Evolutionary conservation across 352 stramenopile species (phyloP), one percentile per base, ranked within the genome.

Genomic region (Phytophthora cryptogea): DNA sequence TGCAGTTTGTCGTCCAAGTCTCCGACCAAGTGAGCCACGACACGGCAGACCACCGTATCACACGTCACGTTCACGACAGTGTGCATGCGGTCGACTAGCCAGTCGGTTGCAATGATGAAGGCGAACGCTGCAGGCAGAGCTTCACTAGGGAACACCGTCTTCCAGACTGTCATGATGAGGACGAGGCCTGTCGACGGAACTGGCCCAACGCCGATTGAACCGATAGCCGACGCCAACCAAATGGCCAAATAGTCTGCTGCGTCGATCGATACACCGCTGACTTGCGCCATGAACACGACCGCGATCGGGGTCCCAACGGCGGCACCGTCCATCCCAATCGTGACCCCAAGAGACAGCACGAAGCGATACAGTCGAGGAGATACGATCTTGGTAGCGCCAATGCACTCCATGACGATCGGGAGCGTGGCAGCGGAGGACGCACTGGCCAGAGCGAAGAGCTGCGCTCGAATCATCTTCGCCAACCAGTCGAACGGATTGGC

Each of bases 391-490:
- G 83, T 81, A 7, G 63, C 46, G 31, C 75, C 75, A 20, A 89
- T 77, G 48, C 76, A 87, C 7, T 69, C 66, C 68, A 90, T 72
- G 35, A 73, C 85, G 46, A 89, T 70, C 1, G 83, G 83, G 33
- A 90, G 60, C 44, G 80, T 92, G 13, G 78, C 83, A 43, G 88
- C 82, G 35, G 83, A 92, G 31, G 83, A 92, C 55, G 79, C 79
- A 58, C 78, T 89, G 36, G 77, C 80, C n/a, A 89, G 69, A 6
- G 80, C 80, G 44, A 92, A 90, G 6, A 86, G 56, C 48, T 90
- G 80, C 0, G 83, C 83, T 2, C 72, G 80, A 9, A 83, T 23
- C 46, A 90, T 87, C 37, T 83, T 46, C 11, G 54, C 60, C 16
- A 92, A 44, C 54, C 60, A 80, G 41, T 49, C 31, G 60, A 76